Base-by-base conservation (phyloP, 2,329 filamentous ascomycete genomes). In the Cryphonectria nitschkei region DNA sequence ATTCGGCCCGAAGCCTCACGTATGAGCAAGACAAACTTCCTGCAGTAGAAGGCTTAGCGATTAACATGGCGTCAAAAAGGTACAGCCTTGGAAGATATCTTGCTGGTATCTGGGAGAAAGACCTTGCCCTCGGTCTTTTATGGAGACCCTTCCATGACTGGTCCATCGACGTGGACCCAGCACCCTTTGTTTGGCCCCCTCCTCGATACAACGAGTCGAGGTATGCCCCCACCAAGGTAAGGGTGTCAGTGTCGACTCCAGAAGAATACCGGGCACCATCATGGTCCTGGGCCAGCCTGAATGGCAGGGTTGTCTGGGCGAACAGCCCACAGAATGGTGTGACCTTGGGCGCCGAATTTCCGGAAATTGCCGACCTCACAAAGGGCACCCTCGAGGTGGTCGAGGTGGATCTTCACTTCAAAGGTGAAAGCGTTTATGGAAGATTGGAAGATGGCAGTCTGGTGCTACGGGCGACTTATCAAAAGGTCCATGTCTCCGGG, bases 261-360 rank as follows among this genome's bases (percentile, higher is more conserved):
- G 13, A 26, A 19, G 11, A 22, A 4, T 65, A 54, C 7, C 63
- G 63, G 1, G 63, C 63, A 14, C 63, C 63, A 16, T 65, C 63
- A 16, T 65, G 43, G 63, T 65, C 63, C 32, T 65, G 63, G 63
- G 63, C 63, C 13, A 65, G 63, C 37, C 26, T 65, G 16, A 32
- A 52, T 34, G 19, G 41, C 11, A 54, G 19, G 29, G 6, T 37
- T 39, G 29, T 37, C 43, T 65, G 43, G 43, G 29, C 43, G 9
- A 52, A 4, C 3, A 22, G 2, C 29, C 43, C 63, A 13, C 39
- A 46, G 26, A 52, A 52, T 29, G n/a, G 9, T 7, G 1, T 13
- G 26, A 7, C 7, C n/a, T 2, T 22, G 3, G 46, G 7, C 46
- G 22, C 22, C 8, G 19, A n/a, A 4, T 16, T 16, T 11, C n/a